Evolutionary conservation across 768 basidiomycete genomes (phyloP), one percentile per base, ranked within the genome.

Genomic region (Kockovaella imperatae): DNA sequence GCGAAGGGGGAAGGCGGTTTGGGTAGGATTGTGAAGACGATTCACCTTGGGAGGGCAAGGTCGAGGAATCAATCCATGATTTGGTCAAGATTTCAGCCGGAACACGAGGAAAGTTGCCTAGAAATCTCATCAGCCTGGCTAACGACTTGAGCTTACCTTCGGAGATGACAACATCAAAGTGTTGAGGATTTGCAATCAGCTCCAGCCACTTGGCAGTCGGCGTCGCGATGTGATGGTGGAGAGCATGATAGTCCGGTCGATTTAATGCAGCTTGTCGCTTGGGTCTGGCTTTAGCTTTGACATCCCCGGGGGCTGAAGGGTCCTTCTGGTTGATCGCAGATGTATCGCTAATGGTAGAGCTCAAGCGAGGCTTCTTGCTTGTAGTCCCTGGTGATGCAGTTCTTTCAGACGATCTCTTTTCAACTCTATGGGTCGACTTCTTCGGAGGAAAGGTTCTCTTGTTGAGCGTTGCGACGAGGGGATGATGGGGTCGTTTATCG

Each of bases 131-230:
- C n/a, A 10, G 31, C 10, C 31, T 32, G 31, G n/a, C 31, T n/a
- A 32, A n/a, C 31, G 11, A 18, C 5, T 6, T 5, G 6, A 2
- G 55, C 64, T 52, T 31, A 64, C 67, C 53, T 21, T 62, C 58
- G 10, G 35, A 23, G 20, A 70, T 70, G 5, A 41, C 52, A 23
- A 53, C 30, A 6, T 63, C 65, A 31, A 52, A 59, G 50, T 61
- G 62, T n/a, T 44, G 59, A 14, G 69, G 69, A 50, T 70, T 54
- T 4, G 39, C 46, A 24, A 70, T 68, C 49, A 70, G 46, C 14
- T 62, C 53, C 45, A 70, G 39, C 69, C 69, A 70, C 24, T 62
- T 57, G 6, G 46, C 46, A 13, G 69, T 70, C 7, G 69, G 66
- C 14, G 64, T 63, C 4, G 67, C 53, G 18, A 65, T 61, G 14